Evolutionary conservation across 495 filamentous ascomycete species (phyloP).

Genomic region (Talaromyces liani): DNA sequence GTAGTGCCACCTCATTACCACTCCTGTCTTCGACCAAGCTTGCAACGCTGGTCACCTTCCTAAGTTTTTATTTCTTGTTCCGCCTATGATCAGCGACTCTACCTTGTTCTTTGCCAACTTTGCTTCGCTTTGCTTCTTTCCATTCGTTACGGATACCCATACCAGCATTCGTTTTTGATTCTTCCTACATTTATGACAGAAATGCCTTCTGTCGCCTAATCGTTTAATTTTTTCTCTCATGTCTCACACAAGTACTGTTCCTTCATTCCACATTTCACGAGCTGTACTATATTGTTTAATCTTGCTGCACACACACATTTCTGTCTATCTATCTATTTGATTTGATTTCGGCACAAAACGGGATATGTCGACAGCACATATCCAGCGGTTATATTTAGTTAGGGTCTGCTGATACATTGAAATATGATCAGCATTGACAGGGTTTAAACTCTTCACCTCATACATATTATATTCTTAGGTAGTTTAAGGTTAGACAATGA

Average conservation of each 20-base stretch:
- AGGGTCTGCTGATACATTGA: not conserved
- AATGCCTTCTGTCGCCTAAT: not conserved
- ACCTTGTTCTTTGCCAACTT: not conserved
- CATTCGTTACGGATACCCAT: conserved; percentile 2
- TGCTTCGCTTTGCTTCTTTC: not conserved
- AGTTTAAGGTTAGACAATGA: not conserved
- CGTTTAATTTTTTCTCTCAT: not conserved
- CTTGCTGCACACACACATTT: not conserved
- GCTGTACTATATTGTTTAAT: not conserved
- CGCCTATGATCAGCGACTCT: not conserved
- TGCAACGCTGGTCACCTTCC: not conserved
- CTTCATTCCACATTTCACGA: not conserved
- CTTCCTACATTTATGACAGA: not conserved
- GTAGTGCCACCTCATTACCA: not conserved
- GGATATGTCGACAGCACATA: not conserved
- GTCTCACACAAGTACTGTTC: not conserved
- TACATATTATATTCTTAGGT: not conserved
- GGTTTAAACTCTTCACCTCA: not conserved
- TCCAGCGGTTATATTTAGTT: not conserved
- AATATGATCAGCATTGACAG: not conserved
- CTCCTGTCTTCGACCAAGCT: not conserved
- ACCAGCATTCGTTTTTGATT: conserved; percentile 2
- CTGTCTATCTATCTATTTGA: not conserved
- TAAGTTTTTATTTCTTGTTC: not conserved
- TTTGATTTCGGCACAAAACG: not conserved